Percentiles rank a stretch among this genome's conserved stretches.
These are phyloP conservation scores for Fusarium fracticaudum DNA, from an alignment of 2,329 filamentous ascomycete species.

Conservation along the genomic window DNA sequence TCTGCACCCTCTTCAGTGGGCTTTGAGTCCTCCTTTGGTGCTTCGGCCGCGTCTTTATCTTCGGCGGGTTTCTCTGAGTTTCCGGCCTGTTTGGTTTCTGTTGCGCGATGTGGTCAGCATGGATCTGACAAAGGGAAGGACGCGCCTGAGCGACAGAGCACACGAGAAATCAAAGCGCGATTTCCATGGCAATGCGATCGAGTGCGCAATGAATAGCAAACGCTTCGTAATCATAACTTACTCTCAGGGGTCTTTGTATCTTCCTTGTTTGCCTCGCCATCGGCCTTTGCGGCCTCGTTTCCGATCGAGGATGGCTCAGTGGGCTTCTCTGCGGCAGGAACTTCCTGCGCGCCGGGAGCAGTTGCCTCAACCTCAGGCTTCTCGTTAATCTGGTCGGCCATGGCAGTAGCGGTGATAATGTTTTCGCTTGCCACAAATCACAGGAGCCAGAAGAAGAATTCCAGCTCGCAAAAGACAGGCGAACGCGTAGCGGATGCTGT, in stretches of 20 bases:
- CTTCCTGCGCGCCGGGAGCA: constrained; percentile 45
- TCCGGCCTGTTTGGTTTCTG: constrained; percentile 44
- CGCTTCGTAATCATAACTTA: constrained; percentile 38
- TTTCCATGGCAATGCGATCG: constrained; percentile 3
- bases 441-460: constrained; percentile 28
- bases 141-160: constrained; percentile 31
- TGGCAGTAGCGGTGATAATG: constrained; percentile 42
- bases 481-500: constrained; percentile 46
- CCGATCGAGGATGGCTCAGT: constrained; percentile 34
- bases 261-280: constrained; percentile 39
- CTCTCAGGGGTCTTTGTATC: constrained; percentile 45
- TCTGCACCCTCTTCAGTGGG: constrained; percentile 45
- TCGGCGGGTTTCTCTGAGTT: constrained; percentile 46
- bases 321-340: constrained; percentile 37
- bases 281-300: constrained; percentile 39
- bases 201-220: constrained; percentile 14
- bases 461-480: constrained; percentile 34
- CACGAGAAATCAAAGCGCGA: constrained; percentile 19
- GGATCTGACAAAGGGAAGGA: constrained; percentile 29
- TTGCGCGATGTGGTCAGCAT: constrained; percentile 42
- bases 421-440: constrained; percentile 32
- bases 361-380: constrained; percentile 50
- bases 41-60: constrained; percentile 40
- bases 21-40: constrained; percentile 40
- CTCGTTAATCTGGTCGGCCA: constrained; percentile 52